Evolutionary conservation across 2,329 filamentous ascomycete species (phyloP), one percentile per base, ranked within the genome.

Genomic region (Beauveria scarabaeidicola): DNA sequence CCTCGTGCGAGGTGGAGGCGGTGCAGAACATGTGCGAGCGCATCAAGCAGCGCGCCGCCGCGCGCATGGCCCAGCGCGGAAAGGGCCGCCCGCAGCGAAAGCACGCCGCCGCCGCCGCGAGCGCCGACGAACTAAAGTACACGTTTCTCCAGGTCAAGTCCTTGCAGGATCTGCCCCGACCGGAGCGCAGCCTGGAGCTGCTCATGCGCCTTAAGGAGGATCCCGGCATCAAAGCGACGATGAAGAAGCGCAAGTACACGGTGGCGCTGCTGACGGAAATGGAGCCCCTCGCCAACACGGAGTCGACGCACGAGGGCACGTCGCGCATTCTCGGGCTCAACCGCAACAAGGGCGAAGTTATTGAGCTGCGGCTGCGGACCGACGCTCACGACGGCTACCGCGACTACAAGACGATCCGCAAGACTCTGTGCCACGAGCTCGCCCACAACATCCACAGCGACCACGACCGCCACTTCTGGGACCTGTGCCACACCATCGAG

Each of bases 311-410:
- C 68, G 88, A 94, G 67, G 82, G 83, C 51, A 81, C 80, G n/a
- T 86, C 86, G 53, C 82, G 90, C 48, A 92, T 90, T 1, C 75
- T 97, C 0, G 94, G 94, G 0, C 72, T 97, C 44, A 99, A 99
- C 70, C 80, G 91, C 11, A 97, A 97, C 69, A 74, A 79, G 3
- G 94, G 94, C 62, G 88, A 96, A 72, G 90, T 91, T 1, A 96
- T 99, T 60, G 92, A 97, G 78, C 74, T 99, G 62, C 80, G 94
- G 0, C 75, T 99, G 40, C 80, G 94, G n/a, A 97, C 94, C 1
- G 94, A 99, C 74, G 90, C 89, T 3, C 91, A 94, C 70, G 91
- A 96, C 71, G 94, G 94, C 1, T 97, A 96, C 69, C 78, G 94
- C 41, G 91, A 97, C 70, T 99, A 97, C 75, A 87, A 88, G 66